Conservation (phyloP, 225 moss, liverwort and hornwort species). For the Thuidium tamariscinum region DNA sequence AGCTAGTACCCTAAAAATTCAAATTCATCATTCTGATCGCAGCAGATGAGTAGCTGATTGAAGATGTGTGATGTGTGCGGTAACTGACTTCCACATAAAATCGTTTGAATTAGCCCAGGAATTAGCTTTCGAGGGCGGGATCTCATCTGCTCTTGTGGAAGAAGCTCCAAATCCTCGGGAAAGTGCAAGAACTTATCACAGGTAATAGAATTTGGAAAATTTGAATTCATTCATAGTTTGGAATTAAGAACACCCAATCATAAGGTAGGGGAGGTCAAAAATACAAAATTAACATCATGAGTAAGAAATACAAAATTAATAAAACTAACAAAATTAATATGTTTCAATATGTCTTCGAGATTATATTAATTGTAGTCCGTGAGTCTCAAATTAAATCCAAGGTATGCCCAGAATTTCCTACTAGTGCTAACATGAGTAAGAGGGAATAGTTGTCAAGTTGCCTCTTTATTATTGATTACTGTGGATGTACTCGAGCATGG, state of each 20-base stretch:
- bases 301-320: neutral
- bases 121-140: neutral
- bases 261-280: neutral
- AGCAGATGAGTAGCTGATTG: neutral
- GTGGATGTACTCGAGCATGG: neutral
- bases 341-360: neutral
- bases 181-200: neutral
- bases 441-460: neutral
- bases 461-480: neutral
- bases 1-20: neutral
- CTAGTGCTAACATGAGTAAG: fast-evolving
- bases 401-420: fast-evolving
- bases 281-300: neutral
- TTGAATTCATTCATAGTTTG: neutral
- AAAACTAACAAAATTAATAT: neutral
- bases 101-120: neutral
- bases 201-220: neutral
- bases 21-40: neutral
- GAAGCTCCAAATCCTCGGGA: fast-evolving
- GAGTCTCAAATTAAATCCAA: neutral
- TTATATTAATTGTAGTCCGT: fast-evolving
- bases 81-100: neutral
- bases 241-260: neutral
- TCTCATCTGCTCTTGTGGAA: neutral
- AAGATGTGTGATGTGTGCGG: neutral